phyloP scores from a whole-genome alignment of 2,329 filamentous ascomycete genomes.

The Ilyonectria mors-panacis region DNA sequence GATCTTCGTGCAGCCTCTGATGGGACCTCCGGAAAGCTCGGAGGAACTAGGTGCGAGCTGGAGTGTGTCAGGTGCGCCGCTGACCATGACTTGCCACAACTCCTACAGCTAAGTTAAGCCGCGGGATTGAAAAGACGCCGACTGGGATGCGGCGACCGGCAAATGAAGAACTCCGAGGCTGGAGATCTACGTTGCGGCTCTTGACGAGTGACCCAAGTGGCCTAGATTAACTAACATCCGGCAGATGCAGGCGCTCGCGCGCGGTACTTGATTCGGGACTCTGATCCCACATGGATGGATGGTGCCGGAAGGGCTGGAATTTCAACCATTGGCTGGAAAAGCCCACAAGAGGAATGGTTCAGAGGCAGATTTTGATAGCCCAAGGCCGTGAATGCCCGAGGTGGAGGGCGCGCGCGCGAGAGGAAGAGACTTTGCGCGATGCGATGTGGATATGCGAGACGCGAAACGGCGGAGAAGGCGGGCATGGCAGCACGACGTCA shows the following conservation, averaged over 20 bases:
- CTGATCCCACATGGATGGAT: not conserved
- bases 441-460: not conserved
- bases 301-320: slow-evolving; percentile 12
- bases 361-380: not conserved
- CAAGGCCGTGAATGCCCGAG: not conserved
- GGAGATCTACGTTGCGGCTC: slow-evolving; percentile 20
- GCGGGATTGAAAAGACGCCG: not conserved
- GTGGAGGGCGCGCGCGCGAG: not conserved
- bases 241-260: slow-evolving; percentile 10
- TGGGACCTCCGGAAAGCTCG: slow-evolving; percentile 23
- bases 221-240: not conserved
- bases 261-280: not conserved
- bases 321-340: slow-evolving; percentile 2
- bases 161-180: slow-evolving; percentile 23
- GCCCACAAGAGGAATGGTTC: not conserved
- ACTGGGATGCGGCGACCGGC: slow-evolving; percentile 15
- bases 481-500: slow-evolving; percentile 2
- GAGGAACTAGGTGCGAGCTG: not conserved
- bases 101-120: slow-evolving; percentile 2
- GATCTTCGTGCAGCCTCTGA: slow-evolving; percentile 9
- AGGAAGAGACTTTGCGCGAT: not conserved
- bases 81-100: slow-evolving; percentile 3
- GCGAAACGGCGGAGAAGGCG: slow-evolving; percentile 2
- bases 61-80: not conserved
- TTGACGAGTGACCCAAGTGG: slow-evolving; percentile 1